Conservation (phyloP, 768 basidiomycete genomes). For the Nevesoporus exiguus region DNA sequence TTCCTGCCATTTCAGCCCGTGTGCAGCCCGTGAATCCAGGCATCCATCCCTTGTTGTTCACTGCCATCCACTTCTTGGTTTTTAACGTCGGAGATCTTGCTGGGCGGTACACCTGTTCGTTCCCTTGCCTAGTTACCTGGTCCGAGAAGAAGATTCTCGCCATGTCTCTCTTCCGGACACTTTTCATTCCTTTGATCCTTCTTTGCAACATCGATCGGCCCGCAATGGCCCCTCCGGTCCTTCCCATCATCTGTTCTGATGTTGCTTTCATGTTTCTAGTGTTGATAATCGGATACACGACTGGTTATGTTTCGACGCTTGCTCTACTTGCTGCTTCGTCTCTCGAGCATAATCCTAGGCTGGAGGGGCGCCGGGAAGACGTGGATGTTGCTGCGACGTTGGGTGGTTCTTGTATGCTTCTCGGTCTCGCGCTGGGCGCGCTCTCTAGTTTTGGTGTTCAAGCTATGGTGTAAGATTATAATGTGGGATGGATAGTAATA, state of each 20-base stretch:
- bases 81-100: slow-evolving; percentile 70
- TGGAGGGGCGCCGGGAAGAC: slow-evolving; percentile 56
- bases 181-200: slow-evolving; percentile 3
- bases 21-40: neutral
- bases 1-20: neutral
- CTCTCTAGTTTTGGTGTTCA: slow-evolving; percentile 76
- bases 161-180: slow-evolving; percentile 1
- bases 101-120: slow-evolving; percentile 71
- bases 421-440: slow-evolving; percentile 73
- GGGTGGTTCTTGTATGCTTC: slow-evolving; percentile 72
- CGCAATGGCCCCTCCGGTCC: slow-evolving; percentile 18
- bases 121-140: slow-evolving; percentile 63
- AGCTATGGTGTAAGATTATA: slow-evolving; percentile 42
- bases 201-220: slow-evolving; percentile 59
- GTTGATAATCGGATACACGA: slow-evolving; percentile 65
- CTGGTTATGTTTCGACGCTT: slow-evolving; percentile 74
- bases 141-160: neutral
- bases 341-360: slow-evolving; percentile 45
- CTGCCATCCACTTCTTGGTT: slow-evolving; percentile 65
- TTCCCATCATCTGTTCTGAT: slow-evolving; percentile 66
- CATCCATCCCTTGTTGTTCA: slow-evolving; percentile 2
- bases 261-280: slow-evolving; percentile 68
- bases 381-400: slow-evolving; percentile 83
- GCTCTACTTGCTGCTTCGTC: slow-evolving; percentile 83
- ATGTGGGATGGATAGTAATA: neutral